Evolutionary conservation across 768 basidiomycete species (phyloP).

Genomic region (Leccinum truebloodii): DNA sequence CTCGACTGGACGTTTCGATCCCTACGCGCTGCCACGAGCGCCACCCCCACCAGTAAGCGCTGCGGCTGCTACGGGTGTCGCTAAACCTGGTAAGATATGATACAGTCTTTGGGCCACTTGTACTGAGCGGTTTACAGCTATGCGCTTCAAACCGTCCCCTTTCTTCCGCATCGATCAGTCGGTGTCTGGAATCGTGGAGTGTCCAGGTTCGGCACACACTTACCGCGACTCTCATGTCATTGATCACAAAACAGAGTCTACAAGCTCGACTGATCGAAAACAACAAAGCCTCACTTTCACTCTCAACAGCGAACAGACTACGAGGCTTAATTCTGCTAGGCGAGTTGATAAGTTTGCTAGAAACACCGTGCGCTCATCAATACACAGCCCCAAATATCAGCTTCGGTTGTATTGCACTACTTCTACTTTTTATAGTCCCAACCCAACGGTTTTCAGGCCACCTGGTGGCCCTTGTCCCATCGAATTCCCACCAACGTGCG

Average conservation of each 20-base stretch:
- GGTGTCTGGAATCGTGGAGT: slow-evolving; percentile 68
- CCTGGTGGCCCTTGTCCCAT: slow-evolving; percentile 63
- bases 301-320: slow-evolving; percentile 63
- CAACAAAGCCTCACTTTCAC: slow-evolving; percentile 61
- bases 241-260: slow-evolving; percentile 56
- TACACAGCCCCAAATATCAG: slow-evolving; percentile 65
- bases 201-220: slow-evolving; percentile 60
- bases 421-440: slow-evolving; percentile 64
- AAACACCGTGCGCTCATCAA: slow-evolving; percentile 11
- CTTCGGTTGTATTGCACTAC: slow-evolving; percentile 89
- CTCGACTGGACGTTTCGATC: slow-evolving; percentile 56
- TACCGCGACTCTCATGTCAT: slow-evolving; percentile 1
- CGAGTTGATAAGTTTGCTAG: slow-evolving; percentile 33
- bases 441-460: slow-evolving; percentile 51
- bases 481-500: slow-evolving; percentile 90
- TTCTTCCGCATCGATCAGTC: slow-evolving; percentile 70
- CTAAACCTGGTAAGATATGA: slow-evolving; percentile 30
- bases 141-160: slow-evolving; percentile 80
- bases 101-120: slow-evolving; percentile 11
- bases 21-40: slow-evolving; percentile 62
- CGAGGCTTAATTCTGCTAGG: slow-evolving; percentile 59
- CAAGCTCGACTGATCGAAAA: slow-evolving; percentile 75
- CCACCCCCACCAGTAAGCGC: slow-evolving; percentile 40
- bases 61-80: slow-evolving; percentile 29
- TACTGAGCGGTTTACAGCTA: slow-evolving; percentile 41